Evolutionary conservation across 1,139 yeast species (phyloP).

Genomic region (Zygoascus meyerae): DNA sequence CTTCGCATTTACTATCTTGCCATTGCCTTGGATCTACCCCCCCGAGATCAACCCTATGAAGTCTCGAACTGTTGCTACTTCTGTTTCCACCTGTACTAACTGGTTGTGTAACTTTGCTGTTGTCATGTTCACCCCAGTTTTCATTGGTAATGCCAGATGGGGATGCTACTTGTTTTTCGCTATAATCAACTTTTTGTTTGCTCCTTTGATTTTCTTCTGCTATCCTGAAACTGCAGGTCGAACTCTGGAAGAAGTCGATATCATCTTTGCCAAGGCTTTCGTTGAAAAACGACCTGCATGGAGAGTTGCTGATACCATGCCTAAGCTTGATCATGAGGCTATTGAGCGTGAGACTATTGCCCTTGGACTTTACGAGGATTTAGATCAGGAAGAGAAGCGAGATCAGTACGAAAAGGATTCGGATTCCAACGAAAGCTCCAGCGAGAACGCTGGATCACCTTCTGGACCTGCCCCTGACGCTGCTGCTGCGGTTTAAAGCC

Average conservation of each 20-base stretch:
- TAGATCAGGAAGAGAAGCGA: conserved; percentile 10
- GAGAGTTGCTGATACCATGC: conserved; percentile 29
- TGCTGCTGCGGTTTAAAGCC: neutral
- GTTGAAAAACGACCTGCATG: conserved; percentile 28
- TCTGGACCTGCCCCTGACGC: neutral
- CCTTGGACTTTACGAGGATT: conserved; percentile 25
- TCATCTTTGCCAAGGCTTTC: conserved; percentile 42
- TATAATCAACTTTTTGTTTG: conserved; percentile 52
- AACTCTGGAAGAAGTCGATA: conserved; percentile 57
- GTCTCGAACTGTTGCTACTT: conserved; percentile 48
- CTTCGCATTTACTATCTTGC: conserved; percentile 54
- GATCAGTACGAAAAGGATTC: conserved; percentile 5
- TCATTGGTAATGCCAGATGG: conserved; percentile 40
- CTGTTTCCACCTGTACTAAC: conserved; percentile 50
- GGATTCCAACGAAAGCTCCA: neutral
- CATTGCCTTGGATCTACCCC: conserved; percentile 38
- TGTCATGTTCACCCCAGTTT: conserved; percentile 50
- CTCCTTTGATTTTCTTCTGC: conserved; percentile 60
- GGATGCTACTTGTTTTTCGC: conserved; percentile 44
- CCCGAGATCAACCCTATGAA: conserved; percentile 47
- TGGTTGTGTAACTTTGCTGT: conserved; percentile 50
- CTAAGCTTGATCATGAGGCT: conserved; percentile 25
- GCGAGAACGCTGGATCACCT: neutral
- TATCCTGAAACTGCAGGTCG: conserved; percentile 64
- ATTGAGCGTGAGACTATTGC: conserved; percentile 27